phyloP scores from a whole-genome alignment of 345 rosid species.

The Acer campestre region DNA sequence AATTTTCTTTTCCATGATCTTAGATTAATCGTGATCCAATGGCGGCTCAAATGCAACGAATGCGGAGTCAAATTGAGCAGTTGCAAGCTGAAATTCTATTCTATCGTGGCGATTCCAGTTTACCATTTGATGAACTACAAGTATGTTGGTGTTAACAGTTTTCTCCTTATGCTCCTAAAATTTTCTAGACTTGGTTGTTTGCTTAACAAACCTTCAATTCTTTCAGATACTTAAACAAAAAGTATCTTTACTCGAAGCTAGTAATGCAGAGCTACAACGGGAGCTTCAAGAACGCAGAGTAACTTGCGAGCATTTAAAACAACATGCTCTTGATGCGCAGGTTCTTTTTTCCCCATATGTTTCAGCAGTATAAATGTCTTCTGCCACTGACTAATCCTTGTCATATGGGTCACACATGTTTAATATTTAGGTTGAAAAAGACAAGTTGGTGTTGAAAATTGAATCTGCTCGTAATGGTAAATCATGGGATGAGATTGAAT shows the following conservation, averaged over 20 bases:
- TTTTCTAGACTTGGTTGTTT: slow-evolving; percentile 17
- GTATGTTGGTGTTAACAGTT: slow-evolving; percentile 32
- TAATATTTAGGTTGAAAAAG: slow-evolving; percentile 74
- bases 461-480: slow-evolving; percentile 81
- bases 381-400: neutral
- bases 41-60: slow-evolving; percentile 78
- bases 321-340: slow-evolving; percentile 86
- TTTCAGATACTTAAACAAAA: slow-evolving; percentile 84
- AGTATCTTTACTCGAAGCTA: slow-evolving; percentile 80
- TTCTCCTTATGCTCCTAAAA: neutral
- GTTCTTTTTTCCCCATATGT: slow-evolving; percentile 35
- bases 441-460: slow-evolving; percentile 72
- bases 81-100: slow-evolving; percentile 84
- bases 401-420: slow-evolving; percentile 12
- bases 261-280: slow-evolving; percentile 72
- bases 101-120: slow-evolving; percentile 67
- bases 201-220: slow-evolving; percentile 17
- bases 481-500: slow-evolving; percentile 88
- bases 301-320: slow-evolving; percentile 70
- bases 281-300: slow-evolving; percentile 75
- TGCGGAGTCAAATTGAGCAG: slow-evolving; percentile 95
- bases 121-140: slow-evolving; percentile 89
- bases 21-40: slow-evolving; percentile 93
- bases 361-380: neutral
- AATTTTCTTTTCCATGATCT: slow-evolving; percentile 1